A percentile compares a stretch with the other conserved stretches of the same genome.
These are phyloP conservation scores for Penicillium digitatum DNA, from an alignment of 2,329 filamentous ascomycete species.

Conservation along the genomic window DNA sequence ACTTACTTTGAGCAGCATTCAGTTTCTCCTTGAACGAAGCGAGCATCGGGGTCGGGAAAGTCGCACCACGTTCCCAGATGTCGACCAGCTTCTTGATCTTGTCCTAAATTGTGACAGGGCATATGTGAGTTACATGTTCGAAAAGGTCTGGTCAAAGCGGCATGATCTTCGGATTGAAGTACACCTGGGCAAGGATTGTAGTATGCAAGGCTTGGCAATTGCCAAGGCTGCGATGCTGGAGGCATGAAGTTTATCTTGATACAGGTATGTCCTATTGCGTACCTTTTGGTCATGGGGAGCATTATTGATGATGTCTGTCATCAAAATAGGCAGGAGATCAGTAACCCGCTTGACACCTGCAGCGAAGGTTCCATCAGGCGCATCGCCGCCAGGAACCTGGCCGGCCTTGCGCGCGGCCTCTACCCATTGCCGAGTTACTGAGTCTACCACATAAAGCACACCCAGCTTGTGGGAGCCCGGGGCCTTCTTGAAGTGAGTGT, in stretches of 20 bases:
- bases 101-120: slow-evolving; percentile 60
- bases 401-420: slow-evolving; percentile 85
- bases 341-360: slow-evolving; percentile 95
- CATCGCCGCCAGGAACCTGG: slow-evolving; percentile 74
- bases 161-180: background rate
- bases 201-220: slow-evolving; percentile 8
- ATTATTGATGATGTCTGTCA: slow-evolving; percentile 88
- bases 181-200: background rate
- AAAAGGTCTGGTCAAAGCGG: background rate
- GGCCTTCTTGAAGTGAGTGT: slow-evolving; percentile 94
- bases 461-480: slow-evolving; percentile 95
- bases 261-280: slow-evolving; percentile 52
- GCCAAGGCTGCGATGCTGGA: slow-evolving; percentile 16
- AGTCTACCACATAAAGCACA: slow-evolving; percentile 99
- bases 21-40: slow-evolving; percentile 78
- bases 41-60: slow-evolving; percentile 78
- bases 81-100: slow-evolving; percentile 94
- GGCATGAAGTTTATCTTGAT: slow-evolving; percentile 25
- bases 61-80: slow-evolving; percentile 95
- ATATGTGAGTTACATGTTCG: slow-evolving; percentile 50
- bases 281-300: slow-evolving; percentile 95
- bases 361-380: slow-evolving; percentile 86
- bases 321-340: slow-evolving; percentile 85
- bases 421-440: slow-evolving; percentile 97
- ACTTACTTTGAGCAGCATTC: slow-evolving; percentile 65